Evolutionary conservation across 768 basidiomycete genomes (phyloP), one percentile per base, ranked within the genome.

Genomic region (Tylopilus rubrobrunneus): DNA sequence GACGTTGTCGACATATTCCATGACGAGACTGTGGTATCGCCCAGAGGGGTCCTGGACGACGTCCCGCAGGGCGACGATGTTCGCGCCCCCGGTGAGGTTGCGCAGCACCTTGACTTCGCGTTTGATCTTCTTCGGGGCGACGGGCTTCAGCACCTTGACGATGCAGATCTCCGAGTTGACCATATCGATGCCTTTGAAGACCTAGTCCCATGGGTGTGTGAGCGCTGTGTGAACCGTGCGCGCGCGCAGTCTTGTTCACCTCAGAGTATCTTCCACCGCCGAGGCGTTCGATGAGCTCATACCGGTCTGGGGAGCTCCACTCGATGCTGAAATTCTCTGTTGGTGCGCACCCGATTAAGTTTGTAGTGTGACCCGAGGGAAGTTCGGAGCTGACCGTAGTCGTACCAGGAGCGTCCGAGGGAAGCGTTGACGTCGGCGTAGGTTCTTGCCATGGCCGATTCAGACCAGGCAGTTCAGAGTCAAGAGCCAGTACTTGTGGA

Each of bases 101-200:
- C 81, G 79, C 46, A 88, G 70, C 53, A 87, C 82, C 73, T 87
- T 87, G 70, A 88, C 83, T 68, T 88, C 86, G 29, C 86, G 76
- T 71, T 85, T 85, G 67, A 87, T 82, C 74, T 87, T 87, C 77
- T 79, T 68, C 75, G 62, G 53, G 37, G 71, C 84, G 40, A 87
- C 85, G 23, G 86, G 86, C 62, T 88, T 88, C 60, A 87, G 73
- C 5, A 87, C 85, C 66, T 88, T 88, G 72, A 88, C 78, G 58
- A 85, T 73, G 62, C 81, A 82, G 52, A 73, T 76, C 55, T 80
- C 78, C 33, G 72, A 71, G 58, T 76, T 80, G 56, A 74, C 75
- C 64, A 77, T 76, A 66, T 86, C 79, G 51, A 84, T 67, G 43
- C 81, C 83, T 57, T 80, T 78, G 64, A 86, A 85, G 27, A 81